These are phyloP conservation scores for Aspergillus sp. DNA, from an alignment of 2,329 filamentous ascomycete genomes.

Conservation along the genomic window DNA sequence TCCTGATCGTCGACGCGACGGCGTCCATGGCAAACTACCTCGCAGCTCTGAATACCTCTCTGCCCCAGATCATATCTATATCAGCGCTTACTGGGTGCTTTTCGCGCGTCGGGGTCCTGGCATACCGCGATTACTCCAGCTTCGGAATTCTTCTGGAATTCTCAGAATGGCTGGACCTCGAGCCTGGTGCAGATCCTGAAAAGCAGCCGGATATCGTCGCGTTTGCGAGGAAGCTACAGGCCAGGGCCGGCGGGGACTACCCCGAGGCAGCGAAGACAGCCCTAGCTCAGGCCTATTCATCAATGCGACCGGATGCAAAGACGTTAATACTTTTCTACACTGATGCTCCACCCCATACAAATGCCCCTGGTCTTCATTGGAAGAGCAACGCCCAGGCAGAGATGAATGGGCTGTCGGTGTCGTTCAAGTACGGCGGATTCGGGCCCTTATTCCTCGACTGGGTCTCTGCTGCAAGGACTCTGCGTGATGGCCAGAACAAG, in stretches of 20 bases:
- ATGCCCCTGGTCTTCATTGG: constrained; percentile 27
- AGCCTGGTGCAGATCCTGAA: not conserved
- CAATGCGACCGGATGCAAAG: constrained; percentile 50
- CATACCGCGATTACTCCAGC: constrained; percentile 52
- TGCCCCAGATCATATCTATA: constrained; percentile 53
- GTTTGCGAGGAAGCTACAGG: constrained; percentile 35
- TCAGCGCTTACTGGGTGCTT: constrained; percentile 52
- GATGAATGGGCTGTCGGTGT: not conserved
- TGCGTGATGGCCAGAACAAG: constrained; percentile 28
- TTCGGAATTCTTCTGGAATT: constrained; percentile 46
- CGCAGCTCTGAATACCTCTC: constrained; percentile 43
- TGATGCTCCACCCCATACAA: constrained; percentile 50
- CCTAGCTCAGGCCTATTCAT: constrained; percentile 46
- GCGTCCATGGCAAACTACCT: constrained; percentile 36
- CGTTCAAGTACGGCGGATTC: constrained; percentile 28
- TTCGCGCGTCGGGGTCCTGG: constrained; percentile 51
- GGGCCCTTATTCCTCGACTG: constrained; percentile 47
- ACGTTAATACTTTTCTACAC: constrained; percentile 53
- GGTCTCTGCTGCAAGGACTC: constrained; percentile 37
- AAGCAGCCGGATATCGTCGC: constrained; percentile 35
- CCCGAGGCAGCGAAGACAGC: constrained; percentile 53
- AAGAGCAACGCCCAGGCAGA: not conserved
- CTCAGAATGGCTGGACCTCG: constrained; percentile 48
- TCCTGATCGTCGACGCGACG: constrained; percentile 20
- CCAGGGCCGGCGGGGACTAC: constrained; percentile 42